These are phyloP conservation scores for Nepenthes mirabilis DNA, from an alignment of 148 eudicot species.

Conservation along the genomic window DNA sequence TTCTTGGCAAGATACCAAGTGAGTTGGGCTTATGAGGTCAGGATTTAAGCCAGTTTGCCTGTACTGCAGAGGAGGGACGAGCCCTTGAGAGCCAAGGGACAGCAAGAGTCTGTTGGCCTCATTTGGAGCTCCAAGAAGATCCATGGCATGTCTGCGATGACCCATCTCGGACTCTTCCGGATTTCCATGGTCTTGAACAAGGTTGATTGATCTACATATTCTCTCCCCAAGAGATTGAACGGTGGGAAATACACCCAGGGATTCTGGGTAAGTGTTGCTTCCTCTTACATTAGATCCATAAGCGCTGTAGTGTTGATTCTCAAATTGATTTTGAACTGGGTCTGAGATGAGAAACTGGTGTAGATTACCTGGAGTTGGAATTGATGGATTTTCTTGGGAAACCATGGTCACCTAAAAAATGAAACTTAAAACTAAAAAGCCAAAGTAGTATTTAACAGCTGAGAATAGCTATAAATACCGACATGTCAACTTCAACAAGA, in stretches of 20 bases:
- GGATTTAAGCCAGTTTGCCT: conserved; percentile 32
- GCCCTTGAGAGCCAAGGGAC: conserved; percentile 42
- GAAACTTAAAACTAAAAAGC: not conserved
- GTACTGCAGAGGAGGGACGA: conserved; percentile 29
- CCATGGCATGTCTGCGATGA: conserved; percentile 24
- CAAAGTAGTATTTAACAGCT: conserved; percentile 8
- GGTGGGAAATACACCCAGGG: conserved; percentile 17
- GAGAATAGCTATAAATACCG: conserved; percentile 19
- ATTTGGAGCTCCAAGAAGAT: conserved; percentile 35
- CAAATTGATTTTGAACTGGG: conserved; percentile 35
- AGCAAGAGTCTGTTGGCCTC: conserved; percentile 22
- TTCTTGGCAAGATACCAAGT: conserved; percentile 6
- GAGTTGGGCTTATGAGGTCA: conserved; percentile 15
- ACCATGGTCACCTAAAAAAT: conserved; percentile 39
- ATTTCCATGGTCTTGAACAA: conserved; percentile 23
- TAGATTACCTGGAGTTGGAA: conserved; percentile 25
- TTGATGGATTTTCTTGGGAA: conserved; percentile 44
- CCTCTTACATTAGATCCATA: conserved; percentile 21
- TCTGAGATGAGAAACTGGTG: conserved; percentile 57
- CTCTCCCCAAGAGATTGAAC: conserved; percentile 45
- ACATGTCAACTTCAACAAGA: conserved; percentile 38
- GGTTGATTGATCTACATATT: conserved; percentile 39
- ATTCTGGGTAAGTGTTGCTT: conserved; percentile 18
- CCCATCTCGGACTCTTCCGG: conserved; percentile 29
- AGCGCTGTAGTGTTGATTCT: conserved; percentile 42